Evolutionary conservation across 2,329 filamentous ascomycete species (phyloP), one percentile per base, ranked within the genome.

Genomic region (Monascus ruber): DNA sequence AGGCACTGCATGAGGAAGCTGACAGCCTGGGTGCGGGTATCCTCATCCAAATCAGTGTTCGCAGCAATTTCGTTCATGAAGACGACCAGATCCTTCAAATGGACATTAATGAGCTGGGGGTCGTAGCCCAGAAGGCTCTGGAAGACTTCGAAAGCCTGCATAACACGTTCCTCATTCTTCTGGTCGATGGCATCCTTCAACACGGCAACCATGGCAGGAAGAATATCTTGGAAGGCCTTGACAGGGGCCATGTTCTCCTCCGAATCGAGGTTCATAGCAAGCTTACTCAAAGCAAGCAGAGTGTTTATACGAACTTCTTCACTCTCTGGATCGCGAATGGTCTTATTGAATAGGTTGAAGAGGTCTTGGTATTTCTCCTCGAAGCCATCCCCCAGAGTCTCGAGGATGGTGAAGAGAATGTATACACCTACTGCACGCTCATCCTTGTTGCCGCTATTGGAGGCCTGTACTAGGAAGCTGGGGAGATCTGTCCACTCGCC

Each of bases 141-240:
- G 76, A 96, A 94, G 49, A 94, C 87, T 60, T 96, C 91, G 53
- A 96, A 98, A 25, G 86, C 79, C 58, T 89, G 81, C 71, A 89
- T 85, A 51, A 84, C 81, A 59, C 83, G 82, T 58, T 94, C 88
- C 52, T 95, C 88, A 52, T 95, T 83, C 41, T 77, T 76, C 41
- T 76, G 74, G 52, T 86, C 76, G 42, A 96, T 83, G 25, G 84
- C 78, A 46, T 81, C 75, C 73, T 94, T 91, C 49, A 96, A 74
- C 7, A 95, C 85, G 47, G 79, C 76, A 43, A 96, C 89, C 82
- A 96, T 91, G 53, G 77, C 69, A 7, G 91, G 89, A 43, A 96
- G 74, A 40, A 91, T 77, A 47, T 75, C 72, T 63, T 93, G 85
- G 59, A 96, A 83, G 36, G 79, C 71, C 54, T 77, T 74, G 43